Conservation (phyloP, 2,329 filamentous ascomycete genomes). For the Sporothrix variecibatus region DNA sequence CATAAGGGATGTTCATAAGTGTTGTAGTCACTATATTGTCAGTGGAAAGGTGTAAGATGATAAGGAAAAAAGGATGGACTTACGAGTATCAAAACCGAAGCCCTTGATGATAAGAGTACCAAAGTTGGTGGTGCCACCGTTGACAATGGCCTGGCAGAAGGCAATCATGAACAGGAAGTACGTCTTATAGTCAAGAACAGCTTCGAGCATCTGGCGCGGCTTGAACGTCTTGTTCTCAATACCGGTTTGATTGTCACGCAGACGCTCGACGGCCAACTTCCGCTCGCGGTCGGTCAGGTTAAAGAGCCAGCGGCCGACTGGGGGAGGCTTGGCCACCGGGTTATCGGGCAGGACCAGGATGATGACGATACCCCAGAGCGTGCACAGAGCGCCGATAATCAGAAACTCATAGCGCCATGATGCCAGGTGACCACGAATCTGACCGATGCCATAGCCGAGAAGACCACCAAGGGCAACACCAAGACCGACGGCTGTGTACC, state of each 20-base stretch:
- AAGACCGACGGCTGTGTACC: conserved; percentile 50
- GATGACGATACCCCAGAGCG: conserved; percentile 61
- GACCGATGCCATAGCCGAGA: conserved; percentile 58
- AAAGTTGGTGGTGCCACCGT: conserved; percentile 63
- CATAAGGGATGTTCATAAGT: conserved; percentile 44
- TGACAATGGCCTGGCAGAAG: conserved; percentile 54
- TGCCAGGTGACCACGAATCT: conserved; percentile 57
- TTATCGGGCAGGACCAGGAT: conserved; percentile 59
- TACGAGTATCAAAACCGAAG: conserved; percentile 53
- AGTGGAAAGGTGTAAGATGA: not conserved
- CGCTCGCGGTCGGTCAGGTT: conserved; percentile 54
- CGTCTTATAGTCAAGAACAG: conserved; percentile 59
- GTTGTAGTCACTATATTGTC: conserved; percentile 38
- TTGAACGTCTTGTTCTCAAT: conserved; percentile 60
- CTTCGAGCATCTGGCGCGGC: conserved; percentile 56
- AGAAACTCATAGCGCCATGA: conserved; percentile 71
- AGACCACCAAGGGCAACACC: conserved; percentile 56
- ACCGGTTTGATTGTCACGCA: conserved; percentile 60
- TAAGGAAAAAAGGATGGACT: conserved; percentile 55
- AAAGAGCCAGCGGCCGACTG: conserved; percentile 29
- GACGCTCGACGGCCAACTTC: conserved; percentile 55
- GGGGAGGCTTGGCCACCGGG: conserved; percentile 50
- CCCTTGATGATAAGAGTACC: conserved; percentile 61
- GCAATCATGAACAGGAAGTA: conserved; percentile 60
- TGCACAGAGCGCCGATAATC: conserved; percentile 61